Percentiles rank a stretch among this genome's conserved stretches.
phyloP scores from a whole-genome alignment of 495 filamentous ascomycete genomes.

The Hypoxylon perforatum region DNA sequence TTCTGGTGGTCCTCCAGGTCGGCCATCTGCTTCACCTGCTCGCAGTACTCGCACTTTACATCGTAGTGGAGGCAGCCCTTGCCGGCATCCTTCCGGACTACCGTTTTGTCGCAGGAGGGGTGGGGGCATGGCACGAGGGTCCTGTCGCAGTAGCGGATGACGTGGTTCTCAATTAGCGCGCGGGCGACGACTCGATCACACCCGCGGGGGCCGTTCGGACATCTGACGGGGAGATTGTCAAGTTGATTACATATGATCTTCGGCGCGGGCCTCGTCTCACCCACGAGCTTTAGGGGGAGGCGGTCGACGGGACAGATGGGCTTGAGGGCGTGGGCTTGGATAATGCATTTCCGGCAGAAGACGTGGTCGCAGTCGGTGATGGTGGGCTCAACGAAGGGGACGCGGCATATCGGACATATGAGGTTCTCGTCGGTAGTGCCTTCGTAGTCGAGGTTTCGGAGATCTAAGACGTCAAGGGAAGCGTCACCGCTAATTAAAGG shows the following conservation, averaged over 20 bases:
- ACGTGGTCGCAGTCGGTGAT: constrained; percentile 73
- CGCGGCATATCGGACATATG: constrained; percentile 85
- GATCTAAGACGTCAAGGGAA: constrained; percentile 57
- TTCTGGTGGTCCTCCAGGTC: constrained; percentile 58
- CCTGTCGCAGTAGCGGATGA: constrained; percentile 79
- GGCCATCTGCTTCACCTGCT: constrained; percentile 46
- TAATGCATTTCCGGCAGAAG: constrained; percentile 80
- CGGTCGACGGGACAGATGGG: constrained; percentile 65
- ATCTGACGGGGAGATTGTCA: constrained; percentile 78
- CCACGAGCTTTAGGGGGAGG: constrained; percentile 48
- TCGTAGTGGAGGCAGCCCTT: constrained; percentile 63
- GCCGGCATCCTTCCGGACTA: constrained; percentile 50
- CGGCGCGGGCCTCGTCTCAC: constrained; percentile 45
- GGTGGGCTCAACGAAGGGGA: constrained; percentile 77
- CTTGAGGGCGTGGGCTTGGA: constrained; percentile 63
- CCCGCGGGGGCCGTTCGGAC: constrained; percentile 70
- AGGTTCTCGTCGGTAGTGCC: constrained; percentile 77
- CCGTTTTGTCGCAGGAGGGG: constrained; percentile 51
- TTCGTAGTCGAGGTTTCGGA: constrained; percentile 77
- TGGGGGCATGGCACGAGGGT: constrained; percentile 72
- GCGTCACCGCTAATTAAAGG: constrained; percentile 24
- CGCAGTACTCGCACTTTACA: constrained; percentile 59
- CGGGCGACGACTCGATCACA: constrained; percentile 72
- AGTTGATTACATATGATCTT: constrained; percentile 69
- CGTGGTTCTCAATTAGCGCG: constrained; percentile 76